phyloP scores from a whole-genome alignment of 2,329 filamentous ascomycete species.

The Sordariomycetes sp. region DNA sequence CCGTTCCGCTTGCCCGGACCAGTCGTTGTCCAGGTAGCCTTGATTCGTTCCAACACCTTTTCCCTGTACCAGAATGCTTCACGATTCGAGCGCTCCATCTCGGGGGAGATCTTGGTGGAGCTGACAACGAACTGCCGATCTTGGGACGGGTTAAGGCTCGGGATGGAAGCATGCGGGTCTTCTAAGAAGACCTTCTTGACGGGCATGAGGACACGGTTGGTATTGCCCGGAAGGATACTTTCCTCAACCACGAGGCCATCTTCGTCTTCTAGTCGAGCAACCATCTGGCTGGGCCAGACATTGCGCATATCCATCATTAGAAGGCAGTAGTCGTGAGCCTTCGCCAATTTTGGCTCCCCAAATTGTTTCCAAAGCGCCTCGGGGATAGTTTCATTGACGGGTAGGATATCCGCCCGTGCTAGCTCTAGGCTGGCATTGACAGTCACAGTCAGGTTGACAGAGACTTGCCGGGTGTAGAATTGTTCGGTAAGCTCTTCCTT shows the following conservation, averaged over 20 bases:
- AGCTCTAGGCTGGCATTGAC: conserved; percentile 89
- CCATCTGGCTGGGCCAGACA: conserved; percentile 75
- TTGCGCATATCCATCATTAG: conserved; percentile 80
- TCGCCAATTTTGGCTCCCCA: conserved; percentile 21
- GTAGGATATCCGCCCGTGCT: conserved; percentile 67
- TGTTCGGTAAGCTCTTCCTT: conserved; percentile 58
- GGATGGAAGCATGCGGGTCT: conserved; percentile 70
- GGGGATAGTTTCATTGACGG: conserved; percentile 61
- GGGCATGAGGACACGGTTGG: conserved; percentile 66
- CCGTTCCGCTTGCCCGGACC: conserved; percentile 48
- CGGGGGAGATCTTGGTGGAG: conserved; percentile 66
- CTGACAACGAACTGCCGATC: conserved; percentile 91
- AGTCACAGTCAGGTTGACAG: conserved; percentile 73
- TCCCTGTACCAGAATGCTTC: conserved; percentile 92
- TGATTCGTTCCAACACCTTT: conserved; percentile 61
- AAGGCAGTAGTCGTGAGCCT: conserved; percentile 61
- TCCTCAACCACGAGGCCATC: conserved; percentile 41
- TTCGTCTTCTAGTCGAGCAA: conserved; percentile 50
- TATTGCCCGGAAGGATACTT: conserved; percentile 56
- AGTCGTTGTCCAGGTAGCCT: conserved; percentile 60
- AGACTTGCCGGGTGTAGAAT: conserved; percentile 79
- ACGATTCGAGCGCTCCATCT: conserved; percentile 65
- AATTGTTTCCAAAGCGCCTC: conserved; percentile 45
- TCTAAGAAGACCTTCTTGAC: conserved; percentile 66
- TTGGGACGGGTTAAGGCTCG: conserved; percentile 69